phyloP scores from a whole-genome alignment of 345 rosid species.

The Citrus cavaleriei region DNA sequence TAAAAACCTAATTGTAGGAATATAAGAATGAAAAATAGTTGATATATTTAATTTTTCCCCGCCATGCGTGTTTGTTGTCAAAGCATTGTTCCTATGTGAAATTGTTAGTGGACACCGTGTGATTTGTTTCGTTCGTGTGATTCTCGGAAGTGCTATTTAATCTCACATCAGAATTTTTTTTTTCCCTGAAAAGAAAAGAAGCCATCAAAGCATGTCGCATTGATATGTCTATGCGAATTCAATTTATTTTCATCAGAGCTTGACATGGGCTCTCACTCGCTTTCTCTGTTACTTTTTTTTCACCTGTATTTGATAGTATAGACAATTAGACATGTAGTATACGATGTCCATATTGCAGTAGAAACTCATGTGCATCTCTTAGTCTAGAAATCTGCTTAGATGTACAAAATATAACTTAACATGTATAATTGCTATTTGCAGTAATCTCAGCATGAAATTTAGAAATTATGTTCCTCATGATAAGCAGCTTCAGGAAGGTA shows the following conservation, averaged over 20 bases:
- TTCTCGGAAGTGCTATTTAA: not conserved
- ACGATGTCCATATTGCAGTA: not conserved
- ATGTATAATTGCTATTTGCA: conserved; percentile 21
- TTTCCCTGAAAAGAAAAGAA: not conserved
- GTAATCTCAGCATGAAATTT: conserved; percentile 74
- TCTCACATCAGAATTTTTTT: not conserved
- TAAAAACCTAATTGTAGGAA: too few species aligned
- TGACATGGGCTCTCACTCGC: not conserved
- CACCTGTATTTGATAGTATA: not conserved
- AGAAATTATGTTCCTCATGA: conserved; percentile 95
- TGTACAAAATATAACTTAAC: not conserved
- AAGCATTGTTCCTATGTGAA: not conserved
- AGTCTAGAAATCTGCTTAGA: not conserved
- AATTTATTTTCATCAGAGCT: not conserved
- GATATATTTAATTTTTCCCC: not conserved
- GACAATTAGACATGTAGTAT: too few species aligned
- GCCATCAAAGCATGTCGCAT: not conserved
- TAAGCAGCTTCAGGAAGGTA: conserved; percentile 85
- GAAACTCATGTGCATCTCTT: not conserved
- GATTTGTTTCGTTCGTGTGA: not conserved
- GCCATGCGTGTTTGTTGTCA: not conserved
- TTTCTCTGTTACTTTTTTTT: not conserved
- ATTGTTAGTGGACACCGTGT: not conserved
- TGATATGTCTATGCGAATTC: not conserved
- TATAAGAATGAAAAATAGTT: not conserved